Base-by-base conservation (phyloP, 2,329 filamentous ascomycete species). In the Colletotrichum tropicale region DNA sequence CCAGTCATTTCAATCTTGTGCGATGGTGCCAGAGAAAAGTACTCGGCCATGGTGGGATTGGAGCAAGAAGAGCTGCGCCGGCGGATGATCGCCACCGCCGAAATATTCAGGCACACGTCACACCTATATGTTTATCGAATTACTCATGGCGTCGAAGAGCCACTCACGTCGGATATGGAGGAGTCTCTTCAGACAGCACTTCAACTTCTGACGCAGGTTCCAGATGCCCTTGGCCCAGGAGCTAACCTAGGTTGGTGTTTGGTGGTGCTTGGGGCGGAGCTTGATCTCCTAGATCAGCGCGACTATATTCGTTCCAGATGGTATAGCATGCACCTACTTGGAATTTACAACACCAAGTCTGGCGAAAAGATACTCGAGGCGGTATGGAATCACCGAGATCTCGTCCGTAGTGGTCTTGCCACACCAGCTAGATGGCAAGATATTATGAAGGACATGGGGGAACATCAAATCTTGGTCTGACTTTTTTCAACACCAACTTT, bases 41-140 rank as follows among this genome's bases (percentile, higher is more conserved):
- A 62, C 55, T 66, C 64, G 9, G 43, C 52, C 8, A 69, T 24
- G 21, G 32, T 73, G 18, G 70, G 70, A 16, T 69, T 73, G 65
- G 70, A 48, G 26, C 28, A 73, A 43, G 70, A 73, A n/a, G 70
- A 73, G 24, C 64, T 73, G 9, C 43, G 70, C 12, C 12, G 52
- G 32, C 65, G 70, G 8, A 67, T 67, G 28, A 55, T 73, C 18
- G 70, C 70, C 8, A 73, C 65, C 5, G 70, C 70, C 28, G 70
- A 73, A 36, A 73, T 73, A n/a, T 73, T 73, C 55, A 65, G 70
- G 26, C 70, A 73, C 64, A 52, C 70, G 9, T 73, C 70, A 26
- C 70, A 73, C 38, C 36, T 73, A 34, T 73, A 73, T 28, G 70
- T 73, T 18, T 36, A 73, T 56, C 70, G 70, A 21, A 73, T 73